Evolutionary conservation across 768 basidiomycete genomes (phyloP), one percentile per base, ranked within the genome.

Genomic region (Lepiota brunneoincarnata): DNA sequence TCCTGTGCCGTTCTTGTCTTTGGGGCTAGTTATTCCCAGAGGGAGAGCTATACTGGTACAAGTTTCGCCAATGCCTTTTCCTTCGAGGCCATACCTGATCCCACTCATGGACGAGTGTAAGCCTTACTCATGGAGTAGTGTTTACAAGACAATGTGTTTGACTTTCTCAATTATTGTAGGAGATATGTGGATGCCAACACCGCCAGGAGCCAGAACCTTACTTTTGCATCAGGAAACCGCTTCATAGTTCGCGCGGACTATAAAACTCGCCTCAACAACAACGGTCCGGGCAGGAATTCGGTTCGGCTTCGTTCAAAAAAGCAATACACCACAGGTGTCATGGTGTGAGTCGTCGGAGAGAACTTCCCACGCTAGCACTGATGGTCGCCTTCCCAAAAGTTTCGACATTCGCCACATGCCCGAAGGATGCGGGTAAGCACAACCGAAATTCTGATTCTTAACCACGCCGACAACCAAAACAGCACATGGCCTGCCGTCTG

Each of bases 31-130:
- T 86, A 87, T 63, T 53, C 58, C 6, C 66, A 71, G 55, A 67
- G 72, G 23, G 79, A 78, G 50, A 81, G 72, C 51, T 69, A 75
- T 61, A 61, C 68, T 11, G 78, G 81, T 15, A 56, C 59, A 54
- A 73, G 68, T 17, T 86, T 87, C 59, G 72, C 80, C 53, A 66
- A 69, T n/a, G 64, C 72, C 7, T 87, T 87, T 60, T 57, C 63
- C 5, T 75, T 75, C 59, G 61, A 82, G 59, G 70, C 72, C n/a
- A 76, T 80, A 31, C 14, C 77, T 1, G 86, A 87, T 61, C 85
- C 86, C 3, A 87, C 86, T 6, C 73, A 84, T 57, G 86, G 86
- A 24, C 74, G 84, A 49, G 86, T 89, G 86, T 75, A 67, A 53
- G 74, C 67, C n/a, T n/a, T n/a, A n/a, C n/a, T n/a, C n/a, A n/a